phyloP scores from a whole-genome alignment of 805 yeast genomes.

The Zygosaccharomyces kombuchaensis region DNA sequence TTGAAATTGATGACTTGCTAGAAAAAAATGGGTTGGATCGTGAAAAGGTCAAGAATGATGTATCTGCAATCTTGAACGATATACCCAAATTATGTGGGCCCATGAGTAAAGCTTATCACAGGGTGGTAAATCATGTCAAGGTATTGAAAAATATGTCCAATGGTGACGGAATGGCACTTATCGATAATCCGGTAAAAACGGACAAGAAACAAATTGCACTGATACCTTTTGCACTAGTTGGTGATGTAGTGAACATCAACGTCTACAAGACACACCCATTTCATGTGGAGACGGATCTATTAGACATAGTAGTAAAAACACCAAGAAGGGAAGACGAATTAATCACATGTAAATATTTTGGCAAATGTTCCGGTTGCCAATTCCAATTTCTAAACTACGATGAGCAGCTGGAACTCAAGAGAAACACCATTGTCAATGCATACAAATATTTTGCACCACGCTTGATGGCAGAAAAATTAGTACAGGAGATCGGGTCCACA shows the following conservation, averaged over 20 bases:
- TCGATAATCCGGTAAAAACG: constrained; percentile 52
- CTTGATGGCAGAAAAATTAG: constrained; percentile 37
- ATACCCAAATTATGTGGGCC: constrained; percentile 34
- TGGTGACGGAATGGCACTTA: constrained; percentile 82
- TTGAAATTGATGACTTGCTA: constrained; percentile 63
- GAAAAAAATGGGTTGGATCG: constrained; percentile 38
- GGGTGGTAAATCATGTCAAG: constrained; percentile 53
- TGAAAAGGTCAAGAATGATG: constrained; percentile 58
- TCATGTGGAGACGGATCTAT: constrained; percentile 70
- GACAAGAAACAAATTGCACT: constrained; percentile 56
- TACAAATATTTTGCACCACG: constrained; percentile 69
- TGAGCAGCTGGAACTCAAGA: constrained; percentile 68
- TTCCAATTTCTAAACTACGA: constrained; percentile 74
- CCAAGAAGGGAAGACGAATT: constrained; percentile 51
- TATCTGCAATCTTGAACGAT: constrained; percentile 61
- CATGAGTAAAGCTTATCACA: constrained; percentile 47
- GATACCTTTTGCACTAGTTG: constrained; percentile 85
- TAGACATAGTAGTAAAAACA: constrained; percentile 46
- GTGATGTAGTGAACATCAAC: constrained; percentile 66
- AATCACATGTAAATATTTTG: constrained; percentile 72
- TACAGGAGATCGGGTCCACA: constrained; percentile 63
- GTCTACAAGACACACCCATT: constrained; percentile 74
- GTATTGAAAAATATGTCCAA: constrained; percentile 61
- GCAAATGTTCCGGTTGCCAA: constrained; percentile 93
- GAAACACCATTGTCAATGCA: constrained; percentile 74